These are phyloP conservation scores for Kalmanozyma brasiliensis DNA, from an alignment of 1,284 basidiomycete species.

Conservation along the genomic window DNA sequence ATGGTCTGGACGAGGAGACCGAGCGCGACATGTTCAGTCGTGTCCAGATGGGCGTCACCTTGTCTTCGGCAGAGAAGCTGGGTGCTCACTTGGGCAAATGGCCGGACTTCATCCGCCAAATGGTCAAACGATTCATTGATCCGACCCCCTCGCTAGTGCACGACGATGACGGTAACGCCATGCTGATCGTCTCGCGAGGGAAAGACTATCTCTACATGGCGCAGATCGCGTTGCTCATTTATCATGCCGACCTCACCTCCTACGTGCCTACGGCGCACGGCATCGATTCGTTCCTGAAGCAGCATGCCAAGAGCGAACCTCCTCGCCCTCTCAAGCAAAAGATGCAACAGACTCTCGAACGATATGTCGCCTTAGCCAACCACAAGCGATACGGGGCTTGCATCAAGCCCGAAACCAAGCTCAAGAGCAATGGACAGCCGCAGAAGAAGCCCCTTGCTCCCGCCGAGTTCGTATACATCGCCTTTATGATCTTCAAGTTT, in stretches of 20 bases:
- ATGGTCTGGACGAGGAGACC: slow-evolving; percentile 36
- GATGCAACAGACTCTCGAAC: slow-evolving; percentile 32
- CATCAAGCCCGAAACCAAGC: slow-evolving; percentile 37
- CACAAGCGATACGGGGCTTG: slow-evolving; percentile 33
- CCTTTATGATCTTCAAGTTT: slow-evolving; percentile 41
- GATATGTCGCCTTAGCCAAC: slow-evolving; percentile 44
- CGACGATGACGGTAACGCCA: slow-evolving; percentile 25
- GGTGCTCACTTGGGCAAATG: slow-evolving; percentile 43
- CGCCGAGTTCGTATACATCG: slow-evolving; percentile 50
- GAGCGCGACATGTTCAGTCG: slow-evolving; percentile 58
- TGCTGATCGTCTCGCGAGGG: slow-evolving; percentile 37
- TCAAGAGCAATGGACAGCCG: slow-evolving; percentile 12
- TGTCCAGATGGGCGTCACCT: slow-evolving; percentile 57
- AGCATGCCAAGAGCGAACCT: slow-evolving; percentile 17
- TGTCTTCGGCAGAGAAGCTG: slow-evolving; percentile 56
- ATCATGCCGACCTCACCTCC: neutral
- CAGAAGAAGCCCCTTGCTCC: slow-evolving; percentile 41
- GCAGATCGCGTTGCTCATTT: slow-evolving; percentile 46
- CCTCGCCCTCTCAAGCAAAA: slow-evolving; percentile 3
- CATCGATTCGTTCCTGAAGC: slow-evolving; percentile 39
- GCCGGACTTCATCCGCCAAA: slow-evolving; percentile 49
- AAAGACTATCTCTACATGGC: slow-evolving; percentile 49
- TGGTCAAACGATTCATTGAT: slow-evolving; percentile 50
- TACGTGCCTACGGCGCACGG: slow-evolving; percentile 28
- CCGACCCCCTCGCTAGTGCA: slow-evolving; percentile 32